Base-by-base conservation (phyloP, 805 yeast species). In the Torulaspora indica region DNA sequence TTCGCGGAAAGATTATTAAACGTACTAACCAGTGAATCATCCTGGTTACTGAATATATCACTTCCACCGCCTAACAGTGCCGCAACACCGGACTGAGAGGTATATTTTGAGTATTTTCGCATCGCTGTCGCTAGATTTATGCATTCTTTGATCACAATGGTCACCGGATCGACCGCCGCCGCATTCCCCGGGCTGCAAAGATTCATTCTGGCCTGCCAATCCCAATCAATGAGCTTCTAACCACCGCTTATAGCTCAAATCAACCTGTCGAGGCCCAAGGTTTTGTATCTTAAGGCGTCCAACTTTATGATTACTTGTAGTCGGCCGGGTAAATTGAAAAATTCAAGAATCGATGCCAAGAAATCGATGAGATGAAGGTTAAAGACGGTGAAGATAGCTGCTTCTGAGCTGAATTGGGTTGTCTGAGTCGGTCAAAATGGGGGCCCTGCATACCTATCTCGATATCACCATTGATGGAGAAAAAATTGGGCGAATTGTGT, bases 81-180 rank as follows among this genome's bases (percentile, higher is more conserved):
- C 8, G 96, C 91, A 30, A 90, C 93, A 2, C 89, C 87, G 5
- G 82, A 75, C 33, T 64, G 68, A 1, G 63, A 58, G 58, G 84
- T 77, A 53, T 84, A 83, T 51, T 85, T 79, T 60, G 89, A 78
- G 51, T 85, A 75, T 60, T 88, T 89, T 43, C 97, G 74, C 95
- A 93, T 88, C 17, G 93, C 89, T 14, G 95, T 82, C 14, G 91
- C 79, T 41, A 93, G 77, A 45, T 82, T 75, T 58, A 87, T 84
- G 63, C 96, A 88, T 69, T 93, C 98, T 60, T 85, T 85, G 48
- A 88, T 81, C 52, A 88, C 84, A 54, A 91, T 78, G 1, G 95
- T 84, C 44, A 83, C 75, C 10, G 95, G 85, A 63, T 86, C 90
- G 40, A 85, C 73, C 6, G 91, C 69, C 6, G 91, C 69, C 35